These are phyloP conservation scores for Zygosaccharomyces sapae DNA, from an alignment of 1,139 yeast species.

Conservation along the genomic window DNA sequence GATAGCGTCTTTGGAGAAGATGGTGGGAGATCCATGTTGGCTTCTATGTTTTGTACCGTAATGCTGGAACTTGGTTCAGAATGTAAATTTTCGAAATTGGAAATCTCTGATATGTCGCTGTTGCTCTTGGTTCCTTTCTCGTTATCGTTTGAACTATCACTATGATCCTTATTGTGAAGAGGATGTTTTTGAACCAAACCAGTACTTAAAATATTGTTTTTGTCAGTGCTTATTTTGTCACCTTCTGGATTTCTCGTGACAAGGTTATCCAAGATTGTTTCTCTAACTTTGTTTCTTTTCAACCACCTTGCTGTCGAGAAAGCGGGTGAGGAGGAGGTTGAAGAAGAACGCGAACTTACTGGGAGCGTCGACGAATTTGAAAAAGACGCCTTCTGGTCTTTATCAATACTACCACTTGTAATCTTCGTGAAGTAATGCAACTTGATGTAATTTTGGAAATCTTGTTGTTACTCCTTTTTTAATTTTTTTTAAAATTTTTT, in stretches of 20 bases:
- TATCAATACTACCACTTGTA: neutral
- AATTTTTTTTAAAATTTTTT: neutral
- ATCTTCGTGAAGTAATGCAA: slow-evolving; percentile 2
- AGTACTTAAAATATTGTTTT: slow-evolving; percentile 1
- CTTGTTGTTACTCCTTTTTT: neutral
- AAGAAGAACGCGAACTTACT: neutral
- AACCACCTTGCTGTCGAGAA: slow-evolving; percentile 1
- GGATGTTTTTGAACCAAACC: slow-evolving; percentile 1
- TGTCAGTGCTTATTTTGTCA: neutral
- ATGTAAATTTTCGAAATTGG: slow-evolving; percentile 7
- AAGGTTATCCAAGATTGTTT: neutral
- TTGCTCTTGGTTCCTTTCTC: neutral
- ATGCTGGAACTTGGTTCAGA: slow-evolving; percentile 9
- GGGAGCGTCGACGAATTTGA: neutral
- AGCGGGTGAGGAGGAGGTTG: neutral
- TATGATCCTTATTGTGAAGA: neutral
- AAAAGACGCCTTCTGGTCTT: neutral
- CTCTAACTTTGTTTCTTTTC: slow-evolving; percentile 2
- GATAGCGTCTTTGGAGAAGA: slow-evolving; percentile 4
- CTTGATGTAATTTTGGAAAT: neutral
- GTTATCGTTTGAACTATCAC: neutral
- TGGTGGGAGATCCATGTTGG: slow-evolving; percentile 12
- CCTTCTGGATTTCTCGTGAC: neutral
- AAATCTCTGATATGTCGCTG: neutral
- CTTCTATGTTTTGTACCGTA: slow-evolving; percentile 13